Evolutionary conservation across 2,329 filamentous ascomycete species (phyloP), one percentile per base, ranked within the genome.

Genomic region (Claviceps sp.): DNA sequence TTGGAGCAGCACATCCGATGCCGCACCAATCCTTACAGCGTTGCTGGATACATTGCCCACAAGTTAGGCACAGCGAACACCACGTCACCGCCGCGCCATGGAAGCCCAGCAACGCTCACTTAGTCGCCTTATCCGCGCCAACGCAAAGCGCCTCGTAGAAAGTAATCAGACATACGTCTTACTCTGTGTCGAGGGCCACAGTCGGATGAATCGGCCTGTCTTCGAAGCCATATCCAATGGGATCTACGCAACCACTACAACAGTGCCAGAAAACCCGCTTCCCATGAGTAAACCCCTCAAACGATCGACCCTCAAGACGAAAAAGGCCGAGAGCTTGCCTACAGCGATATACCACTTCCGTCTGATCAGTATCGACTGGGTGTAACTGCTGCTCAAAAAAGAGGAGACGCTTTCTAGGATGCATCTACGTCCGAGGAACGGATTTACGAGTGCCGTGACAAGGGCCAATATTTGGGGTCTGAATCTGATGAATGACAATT

Each of bases 371-470:
- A 56, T 14, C 61, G 63, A 14, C 63, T 67, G 30, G 26, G 55
- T 55, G 18, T 65, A 68, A 8, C 62, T 61, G 7, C 72, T 65
- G 0, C 65, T 75, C 18, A 71, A 73, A 55, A 63, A 55, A 63
- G 73, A 11, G 67, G 75, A 57, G 71, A 73, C 43, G 73, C 73
- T 5, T 76, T 76, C 44, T 63, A 68, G 44, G 71, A 72, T 45
- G 61, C 62, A 3, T 62, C 62, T 22, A 73, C 70, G 0, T 55
- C 63, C 48, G 71, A 67, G 60, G 56, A 55, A 45, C 60, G 60
- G 46, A 58, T 65, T 5, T 56, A 60, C 13, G 37, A 34, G 30
- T 34, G 30, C 30, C 11, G 9, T 34, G 30, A 34, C 30, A 34
- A 34, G 30, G 9, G 4, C 30, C 30, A 34, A 34, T 34, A 3